A percentile compares a stretch with the other conserved stretches of the same genome.
Conservation (phyloP, 1,284 basidiomycete species). For the Trichosporon ovoides region DNA sequence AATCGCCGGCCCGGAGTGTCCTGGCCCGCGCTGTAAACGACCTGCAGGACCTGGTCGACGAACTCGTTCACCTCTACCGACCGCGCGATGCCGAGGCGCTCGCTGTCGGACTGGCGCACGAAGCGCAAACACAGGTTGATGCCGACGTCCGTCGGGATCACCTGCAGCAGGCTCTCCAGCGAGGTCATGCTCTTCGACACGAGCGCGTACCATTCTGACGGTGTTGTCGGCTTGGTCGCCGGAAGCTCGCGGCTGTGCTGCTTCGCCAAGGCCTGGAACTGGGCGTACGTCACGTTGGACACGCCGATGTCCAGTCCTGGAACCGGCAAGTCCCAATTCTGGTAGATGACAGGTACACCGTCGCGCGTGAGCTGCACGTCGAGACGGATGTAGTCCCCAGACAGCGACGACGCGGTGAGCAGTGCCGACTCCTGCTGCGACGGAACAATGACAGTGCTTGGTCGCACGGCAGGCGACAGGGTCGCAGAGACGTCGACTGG, state of each 20-base stretch:
- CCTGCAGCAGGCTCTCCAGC: conserved; percentile 66
- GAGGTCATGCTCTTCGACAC: conserved; percentile 62
- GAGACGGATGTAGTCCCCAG: conserved; percentile 78
- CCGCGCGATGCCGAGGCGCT: conserved; percentile 51
- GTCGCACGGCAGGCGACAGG: conserved; percentile 39
- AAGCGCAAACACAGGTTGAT: conserved; percentile 76
- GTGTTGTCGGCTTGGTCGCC: conserved; percentile 34
- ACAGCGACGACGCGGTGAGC: conserved; percentile 54
- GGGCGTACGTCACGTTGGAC: conserved; percentile 70
- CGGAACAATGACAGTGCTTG: conserved; percentile 19
- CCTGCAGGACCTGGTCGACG: conserved; percentile 74
- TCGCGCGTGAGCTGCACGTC: conserved; percentile 90
- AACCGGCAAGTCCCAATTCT: conserved; percentile 67
- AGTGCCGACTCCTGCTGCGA: conserved; percentile 36
- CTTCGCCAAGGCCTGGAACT: conserved; percentile 67
- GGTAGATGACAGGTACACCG: conserved; percentile 74
- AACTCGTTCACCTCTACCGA: conserved; percentile 68
- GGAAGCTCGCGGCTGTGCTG: conserved; percentile 53
- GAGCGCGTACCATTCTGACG: conserved; percentile 58
- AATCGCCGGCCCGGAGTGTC: conserved; percentile 57
- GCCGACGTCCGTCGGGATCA: conserved; percentile 67
- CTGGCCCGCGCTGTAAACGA: conserved; percentile 64
- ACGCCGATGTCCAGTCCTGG: conserved; percentile 71
- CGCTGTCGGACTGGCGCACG: conserved; percentile 52
- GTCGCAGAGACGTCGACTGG: conserved; percentile 34